phyloP scores from a whole-genome alignment of 2,329 filamentous ascomycete species.

The Scopulariopsis brevicaulis region DNA sequence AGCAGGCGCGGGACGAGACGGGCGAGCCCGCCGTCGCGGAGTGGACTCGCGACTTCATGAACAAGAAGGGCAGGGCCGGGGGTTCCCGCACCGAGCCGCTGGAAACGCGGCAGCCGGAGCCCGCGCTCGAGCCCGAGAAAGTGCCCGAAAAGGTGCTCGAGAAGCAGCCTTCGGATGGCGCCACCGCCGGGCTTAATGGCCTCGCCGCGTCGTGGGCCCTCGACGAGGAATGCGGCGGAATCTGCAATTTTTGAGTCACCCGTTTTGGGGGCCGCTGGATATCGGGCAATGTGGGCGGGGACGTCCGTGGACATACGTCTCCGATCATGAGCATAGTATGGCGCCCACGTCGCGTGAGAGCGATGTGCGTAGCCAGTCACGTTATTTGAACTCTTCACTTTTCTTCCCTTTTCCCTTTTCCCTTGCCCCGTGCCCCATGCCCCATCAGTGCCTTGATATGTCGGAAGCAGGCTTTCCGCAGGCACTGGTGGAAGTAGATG shows the following conservation, averaged over 20 bases:
- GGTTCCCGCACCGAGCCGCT: slow-evolving; percentile 46
- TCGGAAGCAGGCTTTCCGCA: background rate
- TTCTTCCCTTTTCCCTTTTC: background rate
- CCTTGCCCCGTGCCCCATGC: background rate
- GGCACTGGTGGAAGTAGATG: too few species aligned
- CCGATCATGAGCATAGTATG: background rate
- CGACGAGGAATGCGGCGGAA: slow-evolving; percentile 57
- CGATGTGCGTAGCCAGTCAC: background rate
- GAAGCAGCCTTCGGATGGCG: background rate
- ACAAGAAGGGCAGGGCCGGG: slow-evolving; percentile 34
- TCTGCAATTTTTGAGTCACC: slow-evolving; percentile 36
- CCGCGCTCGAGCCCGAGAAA: background rate
- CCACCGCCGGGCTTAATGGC: slow-evolving; percentile 45
- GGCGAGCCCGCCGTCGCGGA: slow-evolving; percentile 73
- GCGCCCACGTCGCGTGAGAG: background rate
- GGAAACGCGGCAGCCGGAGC: slow-evolving; percentile 13
- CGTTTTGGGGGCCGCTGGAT: background rate
- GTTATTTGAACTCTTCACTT: background rate
- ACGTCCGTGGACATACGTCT: background rate
- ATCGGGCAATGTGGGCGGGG: background rate
- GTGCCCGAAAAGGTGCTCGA: background rate
- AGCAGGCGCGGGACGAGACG: slow-evolving; percentile 93
- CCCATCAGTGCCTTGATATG: background rate
- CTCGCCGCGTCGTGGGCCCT: slow-evolving; percentile 82
- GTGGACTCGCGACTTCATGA: slow-evolving; percentile 50